Base-by-base conservation (phyloP, 768 basidiomycete species). In the Melanogaster broomeanus region DNA sequence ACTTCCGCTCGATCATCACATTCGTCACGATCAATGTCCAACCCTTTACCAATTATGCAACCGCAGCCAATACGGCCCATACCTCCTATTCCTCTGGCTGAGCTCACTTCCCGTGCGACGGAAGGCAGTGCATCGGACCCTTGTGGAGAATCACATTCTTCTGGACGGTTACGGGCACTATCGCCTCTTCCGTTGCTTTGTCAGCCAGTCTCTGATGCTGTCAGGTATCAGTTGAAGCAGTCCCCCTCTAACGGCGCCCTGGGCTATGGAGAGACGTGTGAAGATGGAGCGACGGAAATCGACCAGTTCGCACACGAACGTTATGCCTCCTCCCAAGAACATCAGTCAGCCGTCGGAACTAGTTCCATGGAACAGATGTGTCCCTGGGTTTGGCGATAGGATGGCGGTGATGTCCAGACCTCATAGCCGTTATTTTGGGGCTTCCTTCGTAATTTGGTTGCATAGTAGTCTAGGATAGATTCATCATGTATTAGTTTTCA, bases 51-150 rank as follows among this genome's bases (percentile, higher is more conserved):
- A n/a, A 69, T 69, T 19, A 19, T 63, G 3, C 67, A 69, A 46
- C 67, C 67, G 0, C 67, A 69, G 52, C 67, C 67, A 44, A 69
- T 69, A 37, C 67, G 67, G 0, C 69, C 69, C 1, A 69, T 69
- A 51, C 67, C 67, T 9, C 69, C 61, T 9, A 69, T 69, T 42
- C 69, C 69, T 13, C 45, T 69, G 22, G 60, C 57, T 3, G 67
- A 69, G 2, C 60, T 69, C 49, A 30, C 69, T 2, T 57, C 57
- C 6, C 49, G 50, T 11, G 65, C 65, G 2, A 45, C 53, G 30
- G 69, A 63, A 8, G 21, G 21, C 22, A 30, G 45, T 28, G 41
- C 42, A 21, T 37, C 48, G 12, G 50, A n/a, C 21, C 44, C 51
- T 6, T 41, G 22, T 8, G 31, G 45, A 13, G 34, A 22, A 46